A percentile compares a stretch with the other conserved stretches of the same genome.
phyloP scores from a whole-genome alignment of 169 alveolate species.

The Plasmodium chabaudi region DNA sequence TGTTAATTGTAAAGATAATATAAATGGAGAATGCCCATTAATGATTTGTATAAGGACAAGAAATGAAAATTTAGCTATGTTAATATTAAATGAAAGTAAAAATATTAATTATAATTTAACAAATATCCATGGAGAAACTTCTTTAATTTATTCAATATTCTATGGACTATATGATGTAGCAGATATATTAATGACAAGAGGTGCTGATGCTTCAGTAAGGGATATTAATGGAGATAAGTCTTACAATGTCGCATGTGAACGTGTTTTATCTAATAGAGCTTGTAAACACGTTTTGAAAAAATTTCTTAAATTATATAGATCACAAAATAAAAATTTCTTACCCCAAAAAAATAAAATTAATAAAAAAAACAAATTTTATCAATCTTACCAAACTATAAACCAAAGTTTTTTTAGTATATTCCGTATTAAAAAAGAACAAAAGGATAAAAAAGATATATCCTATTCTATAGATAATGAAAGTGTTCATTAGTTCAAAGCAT shows the following conservation, averaged over 20 bases:
- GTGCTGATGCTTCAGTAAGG: slow-evolving; percentile 70
- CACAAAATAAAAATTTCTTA: slow-evolving; percentile 70
- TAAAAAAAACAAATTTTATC: slow-evolving; percentile 59
- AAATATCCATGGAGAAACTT: slow-evolving; percentile 77
- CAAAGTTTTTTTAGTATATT: slow-evolving; percentile 66
- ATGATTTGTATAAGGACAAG: slow-evolving; percentile 89
- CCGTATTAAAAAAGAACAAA: slow-evolving; percentile 55
- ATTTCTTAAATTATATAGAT: slow-evolving; percentile 64
- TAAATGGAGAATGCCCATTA: slow-evolving; percentile 89
- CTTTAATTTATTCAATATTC: slow-evolving; percentile 66
- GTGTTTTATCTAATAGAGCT: slow-evolving; percentile 66
- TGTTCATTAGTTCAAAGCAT: background rate
- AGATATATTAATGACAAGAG: slow-evolving; percentile 74
- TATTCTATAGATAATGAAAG: slow-evolving; percentile 25
- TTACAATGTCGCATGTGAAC: slow-evolving; percentile 76
- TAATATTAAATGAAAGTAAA: slow-evolving; percentile 80
- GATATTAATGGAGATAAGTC: slow-evolving; percentile 76
- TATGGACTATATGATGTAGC: slow-evolving; percentile 73
- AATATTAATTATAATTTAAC: slow-evolving; percentile 78
- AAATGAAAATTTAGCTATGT: slow-evolving; percentile 84
- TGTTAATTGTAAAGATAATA: slow-evolving; percentile 81
- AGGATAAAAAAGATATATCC: slow-evolving; percentile 15
- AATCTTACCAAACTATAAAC: slow-evolving; percentile 69
- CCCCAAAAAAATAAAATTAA: slow-evolving; percentile 61
- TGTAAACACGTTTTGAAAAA: slow-evolving; percentile 72